These are phyloP conservation scores for Prunus mume DNA, from an alignment of 306 rosid genomes.

Conservation along the genomic window DNA sequence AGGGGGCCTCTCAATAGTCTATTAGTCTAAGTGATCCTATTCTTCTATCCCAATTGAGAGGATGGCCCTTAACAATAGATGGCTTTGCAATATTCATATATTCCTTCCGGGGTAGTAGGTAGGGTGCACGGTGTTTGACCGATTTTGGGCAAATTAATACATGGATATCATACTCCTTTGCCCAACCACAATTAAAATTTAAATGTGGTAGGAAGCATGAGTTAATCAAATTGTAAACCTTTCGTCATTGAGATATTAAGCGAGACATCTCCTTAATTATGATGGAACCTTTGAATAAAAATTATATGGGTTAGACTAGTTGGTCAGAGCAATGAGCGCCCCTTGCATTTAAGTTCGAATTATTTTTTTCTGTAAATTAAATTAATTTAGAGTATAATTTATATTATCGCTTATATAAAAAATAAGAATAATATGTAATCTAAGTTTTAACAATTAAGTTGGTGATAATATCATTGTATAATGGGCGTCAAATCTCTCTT, in stretches of 20 bases:
- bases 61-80: background rate
- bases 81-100: background rate
- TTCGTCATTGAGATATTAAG: background rate
- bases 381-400: too few relatives aligned
- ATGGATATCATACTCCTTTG: slow-evolving; percentile 12
- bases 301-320: background rate
- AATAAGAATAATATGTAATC: too few relatives aligned
- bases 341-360: too few relatives aligned
- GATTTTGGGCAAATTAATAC: background rate
- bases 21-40: background rate
- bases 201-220: background rate
- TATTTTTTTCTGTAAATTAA: too few relatives aligned
- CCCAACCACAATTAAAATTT: background rate
- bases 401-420: too few relatives aligned
- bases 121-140: slow-evolving; percentile 7
- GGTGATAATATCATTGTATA: background rate
- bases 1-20: too few relatives aligned
- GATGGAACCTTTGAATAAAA: background rate
- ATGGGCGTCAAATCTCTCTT: too few relatives aligned
- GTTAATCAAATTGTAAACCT: background rate
- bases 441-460: background rate
- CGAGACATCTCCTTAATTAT: background rate
- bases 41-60: background rate
- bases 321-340: fast-evolving
- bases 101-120: slow-evolving; percentile 2